Evolutionary conservation across 148 eudicot species (phyloP).

Genomic region (Drosera capensis): DNA sequence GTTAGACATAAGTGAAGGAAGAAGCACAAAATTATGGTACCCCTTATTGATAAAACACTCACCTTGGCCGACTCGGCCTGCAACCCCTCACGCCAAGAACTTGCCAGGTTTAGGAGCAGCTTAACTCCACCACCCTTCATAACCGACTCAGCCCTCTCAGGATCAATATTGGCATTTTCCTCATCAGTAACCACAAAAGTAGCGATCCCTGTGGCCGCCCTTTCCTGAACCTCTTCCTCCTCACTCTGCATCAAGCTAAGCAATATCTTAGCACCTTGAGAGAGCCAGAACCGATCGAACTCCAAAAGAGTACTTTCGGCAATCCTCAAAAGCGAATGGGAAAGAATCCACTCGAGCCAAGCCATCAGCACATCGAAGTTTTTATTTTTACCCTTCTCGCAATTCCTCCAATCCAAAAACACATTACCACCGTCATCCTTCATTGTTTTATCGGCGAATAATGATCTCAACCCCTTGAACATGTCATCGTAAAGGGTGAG

Average conservation of each 20-base stretch:
- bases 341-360: conserved; percentile 88
- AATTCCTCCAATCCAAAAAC: conserved; percentile 58
- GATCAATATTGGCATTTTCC: conserved; percentile 80
- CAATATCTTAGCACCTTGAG: conserved; percentile 73
- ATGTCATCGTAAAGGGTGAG: conserved; percentile 44
- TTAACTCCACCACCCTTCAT: conserved; percentile 80
- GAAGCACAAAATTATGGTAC: neutral
- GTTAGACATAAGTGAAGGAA: too few relatives aligned
- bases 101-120: conserved; percentile 65
- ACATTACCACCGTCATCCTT: conserved; percentile 26
- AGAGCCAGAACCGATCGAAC: conserved; percentile 79
- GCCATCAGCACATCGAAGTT: conserved; percentile 49
- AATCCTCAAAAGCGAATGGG: conserved; percentile 69
- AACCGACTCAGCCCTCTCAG: conserved; percentile 84
- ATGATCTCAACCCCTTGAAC: conserved; percentile 39
- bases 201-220: conserved; percentile 88
- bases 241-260: conserved; percentile 71
- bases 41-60: conserved; percentile 3
- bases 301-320: conserved; percentile 72
- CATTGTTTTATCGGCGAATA: conserved; percentile 47
- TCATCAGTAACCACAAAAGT: conserved; percentile 95
- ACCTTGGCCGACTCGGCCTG: conserved; percentile 97
- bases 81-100: conserved; percentile 89
- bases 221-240: conserved; percentile 94
- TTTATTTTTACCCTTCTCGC: conserved; percentile 28